Conservation (phyloP, 2,329 filamentous ascomycete species). For the Fragosphaeria purpurea region DNA sequence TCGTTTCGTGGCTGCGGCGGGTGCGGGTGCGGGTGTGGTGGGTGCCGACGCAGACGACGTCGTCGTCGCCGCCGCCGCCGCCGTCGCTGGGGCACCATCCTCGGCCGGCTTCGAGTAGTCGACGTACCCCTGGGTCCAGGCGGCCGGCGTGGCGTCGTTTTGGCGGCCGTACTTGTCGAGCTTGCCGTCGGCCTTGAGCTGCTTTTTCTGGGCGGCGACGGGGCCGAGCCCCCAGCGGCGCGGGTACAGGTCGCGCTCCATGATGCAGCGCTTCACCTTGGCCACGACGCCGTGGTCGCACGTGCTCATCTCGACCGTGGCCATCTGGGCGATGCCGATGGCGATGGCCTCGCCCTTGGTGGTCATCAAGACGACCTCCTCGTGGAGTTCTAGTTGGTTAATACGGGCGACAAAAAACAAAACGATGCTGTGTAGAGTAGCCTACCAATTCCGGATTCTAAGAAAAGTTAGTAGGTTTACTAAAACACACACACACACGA, state of each 20-base stretch:
- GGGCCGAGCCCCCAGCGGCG: constrained; percentile 93
- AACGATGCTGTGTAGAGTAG: no score
- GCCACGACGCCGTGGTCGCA: constrained; percentile 97
- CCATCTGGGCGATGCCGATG: constrained; percentile 94
- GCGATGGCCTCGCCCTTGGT: constrained; percentile 99
- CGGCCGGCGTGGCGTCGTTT: constrained; percentile 86
- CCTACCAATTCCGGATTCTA: no score
- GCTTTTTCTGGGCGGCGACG: constrained; percentile 95
- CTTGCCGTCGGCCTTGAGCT: constrained; percentile 96
- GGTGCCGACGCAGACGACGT: constrained; percentile 26
- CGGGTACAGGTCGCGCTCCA: constrained; percentile 98
- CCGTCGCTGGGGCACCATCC: constrained; percentile 19
- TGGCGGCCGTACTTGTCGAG: constrained; percentile 93
- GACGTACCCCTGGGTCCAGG: constrained; percentile 89
- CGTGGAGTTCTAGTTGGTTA: constrained; percentile 57
- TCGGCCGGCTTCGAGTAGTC: constrained; percentile 61
- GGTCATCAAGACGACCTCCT: constrained; percentile 96
- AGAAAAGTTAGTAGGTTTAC: no score
- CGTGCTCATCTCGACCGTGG: constrained; percentile 88
- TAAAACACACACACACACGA: no score
- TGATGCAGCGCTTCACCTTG: constrained; percentile 98
- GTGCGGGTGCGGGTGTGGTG: constrained; percentile 31
- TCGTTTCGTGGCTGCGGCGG: constrained; percentile 23
- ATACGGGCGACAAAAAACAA: no score
- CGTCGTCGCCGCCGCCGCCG: no score